A percentile compares a stretch with the other conserved stretches of the same genome.
Conservation (phyloP, 2,329 filamentous ascomycete species). For the Xylariaceae sp. region DNA sequence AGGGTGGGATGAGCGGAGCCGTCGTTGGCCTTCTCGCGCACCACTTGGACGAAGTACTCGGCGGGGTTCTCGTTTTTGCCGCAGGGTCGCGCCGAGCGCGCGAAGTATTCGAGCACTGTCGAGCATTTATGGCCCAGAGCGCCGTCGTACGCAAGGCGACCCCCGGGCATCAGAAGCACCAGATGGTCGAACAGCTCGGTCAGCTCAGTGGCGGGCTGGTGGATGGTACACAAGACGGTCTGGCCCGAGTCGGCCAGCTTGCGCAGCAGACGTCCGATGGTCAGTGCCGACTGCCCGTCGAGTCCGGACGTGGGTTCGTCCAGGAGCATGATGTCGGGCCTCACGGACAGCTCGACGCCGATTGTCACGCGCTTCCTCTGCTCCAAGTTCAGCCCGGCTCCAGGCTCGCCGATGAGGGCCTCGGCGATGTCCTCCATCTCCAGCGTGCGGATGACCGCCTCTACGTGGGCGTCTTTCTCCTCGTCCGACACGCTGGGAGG, state of each 20-base stretch:
- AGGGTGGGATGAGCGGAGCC: too few species aligned
- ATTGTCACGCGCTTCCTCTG: constrained; percentile 59
- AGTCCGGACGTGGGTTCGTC: constrained; percentile 48
- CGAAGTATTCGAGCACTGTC: constrained; percentile 53
- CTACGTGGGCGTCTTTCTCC: constrained; percentile 2
- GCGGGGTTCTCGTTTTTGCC: constrained; percentile 54
- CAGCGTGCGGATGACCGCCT: background rate
- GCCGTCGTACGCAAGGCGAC: constrained; percentile 55
- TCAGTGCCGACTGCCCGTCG: constrained; percentile 58
- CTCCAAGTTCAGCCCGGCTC: constrained; percentile 61
- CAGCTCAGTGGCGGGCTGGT: constrained; percentile 56
- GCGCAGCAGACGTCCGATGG: constrained; percentile 61
- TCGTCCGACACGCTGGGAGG: background rate
- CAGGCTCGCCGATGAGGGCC: constrained; percentile 62
- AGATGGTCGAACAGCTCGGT: constrained; percentile 59
- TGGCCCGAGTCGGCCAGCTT: constrained; percentile 63
- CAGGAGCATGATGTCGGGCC: constrained; percentile 60
- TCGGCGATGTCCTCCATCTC: constrained; percentile 63
- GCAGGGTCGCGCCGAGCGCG: constrained; percentile 47
- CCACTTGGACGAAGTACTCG: constrained; percentile 61
- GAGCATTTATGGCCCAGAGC: constrained; percentile 51
- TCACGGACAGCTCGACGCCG: constrained; percentile 56
- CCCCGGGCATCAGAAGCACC: constrained; percentile 53
- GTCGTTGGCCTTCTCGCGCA: constrained; percentile 62
- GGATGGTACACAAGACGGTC: constrained; percentile 60